Base-by-base conservation (phyloP, 2,329 filamentous ascomycete species). In the Aspergillus ibericus region DNA sequence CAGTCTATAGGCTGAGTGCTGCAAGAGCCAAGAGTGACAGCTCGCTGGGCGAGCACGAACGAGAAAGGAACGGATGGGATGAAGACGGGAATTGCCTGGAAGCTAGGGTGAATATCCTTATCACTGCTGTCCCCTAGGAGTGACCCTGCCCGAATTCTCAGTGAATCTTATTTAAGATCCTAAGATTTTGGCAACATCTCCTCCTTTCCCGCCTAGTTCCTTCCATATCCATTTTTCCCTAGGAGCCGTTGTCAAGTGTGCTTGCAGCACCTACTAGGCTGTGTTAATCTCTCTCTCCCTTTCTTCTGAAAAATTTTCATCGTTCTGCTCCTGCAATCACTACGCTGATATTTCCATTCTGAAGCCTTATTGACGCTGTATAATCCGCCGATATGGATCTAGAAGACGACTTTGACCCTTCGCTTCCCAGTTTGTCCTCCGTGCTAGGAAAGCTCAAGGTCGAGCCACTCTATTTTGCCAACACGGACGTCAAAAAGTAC, bases 401-500 rank as follows among this genome's bases (percentile, higher is more conserved):
- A 13, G 56, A 36, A 5, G 44, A 49, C n/a, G 32, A 38, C 4
- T 13, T 15, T 13, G 10, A 13, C 38, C 38, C 22, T 15, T 22
- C 20, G 12, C 13, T 47, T 9, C 25, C n/a, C 8, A 16, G n/a
- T 2, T 27, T 9, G 20, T 22, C 16, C 15, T 22, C 3, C 5
- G 18, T 32, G 36, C 32, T 35, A 25, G 4, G 18, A 7, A n/a
- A 20, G 2, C 9, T 5, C 12, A 15, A 35, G 8, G 6, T 13
- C 16, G 27, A 44, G n/a, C 9, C 10, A 5, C n/a, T n/a, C 18
- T 12, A 16, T 8, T 12, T 54, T 13, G 63, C 67, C n/a, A 71
- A 75, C 52, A 67, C 62, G 34, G 64, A 67, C n/a, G 72, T 77
- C 44, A 63, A 57, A 46, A 58, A 63, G 10, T 75, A 74, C 56